Percentiles rank a stretch among this genome's conserved stretches.
phyloP scores from a whole-genome alignment of 441 rosid species.

The Capsella rubella region DNA sequence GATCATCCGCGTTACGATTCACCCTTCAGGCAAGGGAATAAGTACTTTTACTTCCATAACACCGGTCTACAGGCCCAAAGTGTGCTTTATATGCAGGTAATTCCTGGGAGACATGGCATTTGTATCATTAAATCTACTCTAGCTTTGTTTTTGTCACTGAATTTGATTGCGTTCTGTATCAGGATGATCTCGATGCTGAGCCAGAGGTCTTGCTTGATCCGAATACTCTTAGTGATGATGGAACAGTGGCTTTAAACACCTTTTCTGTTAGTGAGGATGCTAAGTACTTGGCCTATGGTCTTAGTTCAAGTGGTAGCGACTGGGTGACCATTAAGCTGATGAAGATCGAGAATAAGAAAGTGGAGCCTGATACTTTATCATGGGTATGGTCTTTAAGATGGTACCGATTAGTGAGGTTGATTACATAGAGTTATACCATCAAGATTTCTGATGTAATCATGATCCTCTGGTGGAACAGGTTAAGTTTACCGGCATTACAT shows the following conservation, averaged over 20 bases:
- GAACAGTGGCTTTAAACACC: constrained; percentile 73
- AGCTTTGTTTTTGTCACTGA: constrained; percentile 25
- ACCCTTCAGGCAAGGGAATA: constrained; percentile 70
- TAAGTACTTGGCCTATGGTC: constrained; percentile 79
- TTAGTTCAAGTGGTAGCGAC: constrained; percentile 95
- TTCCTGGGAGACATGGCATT: neutral
- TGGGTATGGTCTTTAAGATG: constrained; percentile 67
- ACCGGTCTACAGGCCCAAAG: constrained; percentile 86
- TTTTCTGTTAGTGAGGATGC: constrained; percentile 78
- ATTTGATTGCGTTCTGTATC: constrained; percentile 24
- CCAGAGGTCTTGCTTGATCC: constrained; percentile 90
- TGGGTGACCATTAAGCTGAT: constrained; percentile 86
- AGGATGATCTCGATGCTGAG: constrained; percentile 81
- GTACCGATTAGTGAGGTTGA: constrained; percentile 3
- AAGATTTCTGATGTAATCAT: neutral
- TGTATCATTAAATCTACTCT: neutral
- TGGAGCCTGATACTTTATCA: constrained; percentile 71
- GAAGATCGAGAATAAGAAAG: constrained; percentile 69
- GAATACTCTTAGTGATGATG: constrained; percentile 82
- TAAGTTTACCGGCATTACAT: constrained; percentile 75
- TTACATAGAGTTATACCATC: neutral
- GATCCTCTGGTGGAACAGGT: constrained; percentile 53
- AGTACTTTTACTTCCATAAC: constrained; percentile 86
- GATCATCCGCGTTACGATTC: constrained; percentile 87
- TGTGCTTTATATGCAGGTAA: constrained; percentile 82